Evolutionary conservation across 768 basidiomycete genomes (phyloP).

Genomic region (Gymnopilus dilepis): DNA sequence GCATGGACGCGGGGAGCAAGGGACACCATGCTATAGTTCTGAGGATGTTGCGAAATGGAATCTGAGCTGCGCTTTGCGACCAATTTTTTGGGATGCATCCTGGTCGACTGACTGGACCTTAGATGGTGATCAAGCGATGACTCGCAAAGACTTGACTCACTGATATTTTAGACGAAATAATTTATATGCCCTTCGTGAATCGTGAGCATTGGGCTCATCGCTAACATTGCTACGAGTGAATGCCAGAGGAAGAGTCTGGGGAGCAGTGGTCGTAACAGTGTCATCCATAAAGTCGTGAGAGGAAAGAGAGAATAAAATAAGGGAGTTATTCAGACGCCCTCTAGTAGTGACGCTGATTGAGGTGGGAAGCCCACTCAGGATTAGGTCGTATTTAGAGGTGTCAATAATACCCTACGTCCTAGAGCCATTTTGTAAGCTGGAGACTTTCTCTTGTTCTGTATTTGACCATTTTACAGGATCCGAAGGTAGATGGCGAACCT

Average conservation of each 20-base stretch:
- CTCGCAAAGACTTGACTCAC: too few species aligned
- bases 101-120: too few species aligned
- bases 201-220: background rate
- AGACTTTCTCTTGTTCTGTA: background rate
- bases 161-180: background rate
- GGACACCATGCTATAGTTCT: background rate
- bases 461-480: background rate
- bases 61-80: too few species aligned
- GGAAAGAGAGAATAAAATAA: background rate
- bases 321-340: too few species aligned
- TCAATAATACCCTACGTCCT: too few species aligned
- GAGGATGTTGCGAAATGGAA: background rate
- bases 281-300: constrained; percentile 2
- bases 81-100: background rate
- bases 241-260: background rate
- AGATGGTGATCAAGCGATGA: too few species aligned
- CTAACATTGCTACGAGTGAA: background rate
- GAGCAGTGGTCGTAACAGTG: background rate
- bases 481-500: too few species aligned
- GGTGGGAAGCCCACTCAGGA: too few species aligned
- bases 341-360: too few species aligned
- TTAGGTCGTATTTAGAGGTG: too few species aligned
- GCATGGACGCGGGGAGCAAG: background rate
- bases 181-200: background rate
- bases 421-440: background rate